Evolutionary conservation across 2,329 filamentous ascomycete species (phyloP), one percentile per base, ranked within the genome.

Genomic region (Epichloe coenophiala): DNA sequence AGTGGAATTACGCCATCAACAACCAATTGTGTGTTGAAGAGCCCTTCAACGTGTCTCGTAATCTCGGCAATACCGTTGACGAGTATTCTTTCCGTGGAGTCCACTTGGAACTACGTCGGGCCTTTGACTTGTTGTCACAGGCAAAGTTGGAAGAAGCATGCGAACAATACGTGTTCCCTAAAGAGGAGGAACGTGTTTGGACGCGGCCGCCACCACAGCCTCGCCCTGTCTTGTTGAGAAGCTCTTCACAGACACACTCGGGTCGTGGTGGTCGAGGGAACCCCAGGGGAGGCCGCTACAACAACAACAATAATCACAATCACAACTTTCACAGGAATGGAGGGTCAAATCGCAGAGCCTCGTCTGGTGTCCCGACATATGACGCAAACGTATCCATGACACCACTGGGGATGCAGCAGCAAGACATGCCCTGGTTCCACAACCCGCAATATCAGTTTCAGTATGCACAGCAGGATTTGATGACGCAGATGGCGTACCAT

Each of bases 1-100:
- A 83, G 27, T 97, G 93, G 93, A 81, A 90, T 61, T 75, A 86
- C 47, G 75, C 79, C 37, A 71, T 84, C 51, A 89, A 90, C 61
- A 93, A 95, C 60, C 81, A 86, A 55, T 76, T 98, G 35, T 96
- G 91, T 63, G 88, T 98, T 11, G 93, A 98, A 64, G 93, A 98
- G 65, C 93, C 93, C 0, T 98, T 98, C 73, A 98, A 95, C 60
- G 84, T 77, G 4, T 76, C 77, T 37, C 81, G 93, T 41, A 98
- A 98, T 64, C 74, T 98, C 44, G 93, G 90, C 41, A 98, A 98
- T 60, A 97, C 93, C 2, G 93, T 89, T 8, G 93, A 98, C 63
- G 90, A 95, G 63, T 94, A 87, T 42, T 91, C 93, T 0, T 96
- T 95, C 68, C 81, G 86, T 47, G 93, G 93, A 1, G 78, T 98